Percentiles rank a stretch among this genome's conserved stretches.
Conservation (phyloP, 352 stramenopile species). For the Globisporangium alternatum region DNA sequence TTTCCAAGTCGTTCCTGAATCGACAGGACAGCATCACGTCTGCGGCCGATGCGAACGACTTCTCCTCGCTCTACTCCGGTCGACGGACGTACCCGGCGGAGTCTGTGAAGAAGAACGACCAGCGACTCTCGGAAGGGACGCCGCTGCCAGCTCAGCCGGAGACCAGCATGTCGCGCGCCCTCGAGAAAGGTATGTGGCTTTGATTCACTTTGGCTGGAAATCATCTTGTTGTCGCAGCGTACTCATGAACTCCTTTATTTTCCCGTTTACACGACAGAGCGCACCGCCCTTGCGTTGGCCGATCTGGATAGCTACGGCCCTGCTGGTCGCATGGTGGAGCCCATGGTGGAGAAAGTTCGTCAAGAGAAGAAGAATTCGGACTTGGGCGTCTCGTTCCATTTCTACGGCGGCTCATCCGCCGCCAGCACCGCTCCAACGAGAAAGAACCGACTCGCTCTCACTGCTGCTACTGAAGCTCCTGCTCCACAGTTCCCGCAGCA, state of each 20-base stretch:
- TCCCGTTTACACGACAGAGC: conserved; percentile 18
- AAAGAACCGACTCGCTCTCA: conserved; percentile 23
- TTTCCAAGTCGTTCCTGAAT: conserved; percentile 48
- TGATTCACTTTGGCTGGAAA: not conserved
- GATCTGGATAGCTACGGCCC: conserved; percentile 17
- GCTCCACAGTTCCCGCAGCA: not conserved
- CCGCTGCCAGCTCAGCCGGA: conserved; percentile 19
- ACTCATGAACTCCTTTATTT: not conserved
- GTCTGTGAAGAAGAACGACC: conserved; percentile 43
- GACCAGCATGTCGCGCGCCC: conserved; percentile 38
- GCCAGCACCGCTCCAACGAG: conserved; percentile 14
- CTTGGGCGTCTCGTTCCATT: conserved; percentile 60
- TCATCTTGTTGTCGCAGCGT: not conserved
- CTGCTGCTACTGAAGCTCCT: conserved; percentile 12
- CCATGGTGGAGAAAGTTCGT: conserved; percentile 20
- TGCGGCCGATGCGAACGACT: conserved; percentile 30
- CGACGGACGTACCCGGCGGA: conserved; percentile 68
- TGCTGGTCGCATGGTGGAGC: conserved; percentile 16
- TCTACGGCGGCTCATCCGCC: conserved; percentile 32
- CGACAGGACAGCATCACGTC: conserved; percentile 30
- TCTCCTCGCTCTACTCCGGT: conserved; percentile 52
- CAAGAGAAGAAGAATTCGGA: conserved; percentile 25
- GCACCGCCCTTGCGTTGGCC: conserved; percentile 4
- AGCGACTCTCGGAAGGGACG: conserved; percentile 37
- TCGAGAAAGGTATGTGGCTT: conserved; percentile 21